Evolutionary conservation across 345 rosid genomes (phyloP), one percentile per base, ranked within the genome.

Genomic region (Citrus glauca): DNA sequence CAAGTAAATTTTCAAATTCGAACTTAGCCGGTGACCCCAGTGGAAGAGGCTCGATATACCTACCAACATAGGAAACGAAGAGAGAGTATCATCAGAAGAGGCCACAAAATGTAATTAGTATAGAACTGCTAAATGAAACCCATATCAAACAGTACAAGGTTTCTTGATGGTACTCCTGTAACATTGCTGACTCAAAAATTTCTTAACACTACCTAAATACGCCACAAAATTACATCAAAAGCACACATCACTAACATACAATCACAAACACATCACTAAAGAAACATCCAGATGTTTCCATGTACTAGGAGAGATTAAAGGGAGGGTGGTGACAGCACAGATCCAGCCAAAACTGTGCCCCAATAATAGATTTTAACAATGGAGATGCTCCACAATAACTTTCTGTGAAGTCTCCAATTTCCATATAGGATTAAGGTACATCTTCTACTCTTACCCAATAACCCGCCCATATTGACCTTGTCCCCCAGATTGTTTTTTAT

Each of bases 391-490:
- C 68, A 73, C n/a, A 57, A 37, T 35, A 33, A 71, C n/a, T 10
- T 22, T 38, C 17, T 22, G 56, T n/a, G 30, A n/a, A 22, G 28
- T 13, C 53, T 68, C 32, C 56, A 40, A 68, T 25, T 42, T 68
- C 30, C 56, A 24, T 22, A 11, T 24, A 42, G 28, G 50, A 68
- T 42, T n/a, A 73, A 1, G 76, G 25, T 60, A 50, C 55, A 30
- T 45, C 19, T 50, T 33, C 62, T 32, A 35, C 76, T 74, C 91
- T 88, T 83, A 97, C 98, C 99, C 99, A 8, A 73, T 78, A 42
- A 94, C 98, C 37, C 98, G 86, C 77, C 99, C 99, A 74, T 93
- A 97, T 86, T 97, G 99, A 86, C 99, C 99, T 73, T 94, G 96
- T 76, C 99, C 98, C 74, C 99, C 99, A 86, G 86, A 88, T 84